Evolutionary conservation across 345 rosid genomes (phyloP).

Genomic region (Rubroshorea leprosula): DNA sequence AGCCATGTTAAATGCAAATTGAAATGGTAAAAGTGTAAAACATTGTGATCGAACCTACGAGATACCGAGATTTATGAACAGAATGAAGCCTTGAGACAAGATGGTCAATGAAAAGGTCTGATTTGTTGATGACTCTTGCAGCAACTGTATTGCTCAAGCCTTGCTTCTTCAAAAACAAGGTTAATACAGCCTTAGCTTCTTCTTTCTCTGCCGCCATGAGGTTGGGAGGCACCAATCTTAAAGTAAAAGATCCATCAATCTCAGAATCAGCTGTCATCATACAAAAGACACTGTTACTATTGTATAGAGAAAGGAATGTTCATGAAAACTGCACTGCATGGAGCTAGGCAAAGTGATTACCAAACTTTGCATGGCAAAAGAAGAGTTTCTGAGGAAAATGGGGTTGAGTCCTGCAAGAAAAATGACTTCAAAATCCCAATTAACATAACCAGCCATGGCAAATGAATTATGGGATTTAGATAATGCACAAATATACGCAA

Average conservation of each 20-base stretch:
- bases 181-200: conserved; percentile 85
- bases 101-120: conserved; percentile 66
- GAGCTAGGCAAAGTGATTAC: conserved; percentile 18
- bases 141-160: conserved; percentile 69
- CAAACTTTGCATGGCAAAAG: conserved; percentile 31
- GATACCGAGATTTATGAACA: conserved; percentile 76
- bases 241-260: conserved; percentile 45
- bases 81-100: conserved; percentile 80
- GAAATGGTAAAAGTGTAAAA: conserved; percentile 2
- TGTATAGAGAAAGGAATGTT: neutral
- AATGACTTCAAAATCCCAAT: neutral
- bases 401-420: conserved; percentile 22
- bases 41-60: conserved; percentile 71
- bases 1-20: conserved; percentile 6
- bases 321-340: neutral
- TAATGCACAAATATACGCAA: neutral
- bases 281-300: neutral
- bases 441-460: neutral
- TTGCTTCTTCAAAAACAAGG: conserved; percentile 74
- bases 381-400: conserved; percentile 25
- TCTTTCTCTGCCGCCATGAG: conserved; percentile 77
- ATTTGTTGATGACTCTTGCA: conserved; percentile 62
- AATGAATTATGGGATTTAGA: neutral
- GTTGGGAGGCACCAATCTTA: conserved; percentile 50
- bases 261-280: conserved; percentile 39